Evolutionary conservation across 805 yeast genomes (phyloP), one percentile per base, ranked within the genome.

Genomic region (Saccharomycopsis fibuligera): DNA sequence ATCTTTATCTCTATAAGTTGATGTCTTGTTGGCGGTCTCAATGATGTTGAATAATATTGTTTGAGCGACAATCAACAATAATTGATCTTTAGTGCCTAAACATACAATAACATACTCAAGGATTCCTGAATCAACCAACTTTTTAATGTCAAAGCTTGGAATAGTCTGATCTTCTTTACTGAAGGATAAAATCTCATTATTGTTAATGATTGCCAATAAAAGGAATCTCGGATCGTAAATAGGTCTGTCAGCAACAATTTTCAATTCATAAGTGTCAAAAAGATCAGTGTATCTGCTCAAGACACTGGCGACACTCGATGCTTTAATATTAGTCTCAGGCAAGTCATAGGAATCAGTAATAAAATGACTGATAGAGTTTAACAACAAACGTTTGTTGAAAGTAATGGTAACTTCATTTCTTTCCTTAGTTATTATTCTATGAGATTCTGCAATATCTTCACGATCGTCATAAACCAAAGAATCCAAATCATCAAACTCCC

Each of bases 191-290:
- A 85, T 66, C 53, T 84, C 90, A 3, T 78, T 81, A 56, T 80
- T 84, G 60, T 81, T 83, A 33, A 83, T 60, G 3, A 82, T 63
- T 51, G 81, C 59, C 47, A 83, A 67, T 52, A 86, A 61, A 33
- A 89, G 57, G 58, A 89, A 86, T 58, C 83, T 80, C n/a, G 80
- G 74, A 59, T 87, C 91, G 62, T 89, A 86, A 5, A 66, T 54
- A 0, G 68, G 60, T 27, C n/a, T 35, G 19, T 9, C 37, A 33
- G 6, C 19, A 12, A n/a, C 8, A 8, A 12, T 5, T 33, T 33
- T 12, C n/a, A 6, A 12, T 33, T 33, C 37, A 8, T 8, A 8
- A 12, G 12, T 27, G 12, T 27, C 12, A 12, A 27, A 27, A 27
- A 27, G 12, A 8, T 27, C 31, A 27, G 31, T 8, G 12, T 27